Percentiles rank a stretch among this genome's conserved stretches.
Conservation (phyloP, 805 yeast genomes). For the Lipomyces sp. region DNA sequence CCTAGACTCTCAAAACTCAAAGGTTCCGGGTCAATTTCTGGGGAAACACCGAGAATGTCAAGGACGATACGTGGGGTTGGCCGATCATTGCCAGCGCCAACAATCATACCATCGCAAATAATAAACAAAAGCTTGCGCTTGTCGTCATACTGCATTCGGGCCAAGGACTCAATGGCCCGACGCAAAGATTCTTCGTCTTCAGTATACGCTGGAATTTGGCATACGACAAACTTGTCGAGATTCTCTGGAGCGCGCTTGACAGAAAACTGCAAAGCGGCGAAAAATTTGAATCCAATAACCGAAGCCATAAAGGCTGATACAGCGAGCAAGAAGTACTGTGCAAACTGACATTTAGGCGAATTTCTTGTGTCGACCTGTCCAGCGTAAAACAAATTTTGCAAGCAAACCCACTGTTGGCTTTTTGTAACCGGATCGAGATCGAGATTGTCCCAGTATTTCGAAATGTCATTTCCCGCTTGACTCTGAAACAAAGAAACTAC, state of each 20-base stretch:
- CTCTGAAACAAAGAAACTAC: constrained; percentile 46
- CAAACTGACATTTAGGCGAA: constrained; percentile 49
- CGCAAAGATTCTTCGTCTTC: constrained; percentile 62
- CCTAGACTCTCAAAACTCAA: constrained; percentile 62
- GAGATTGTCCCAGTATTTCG: constrained; percentile 41
- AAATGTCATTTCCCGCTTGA: constrained; percentile 47
- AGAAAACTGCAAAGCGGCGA: constrained; percentile 51
- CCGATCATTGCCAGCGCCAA: constrained; percentile 64
- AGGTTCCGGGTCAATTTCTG: constrained; percentile 58
- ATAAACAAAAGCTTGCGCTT: constrained; percentile 62
- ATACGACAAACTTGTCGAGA: constrained; percentile 48
- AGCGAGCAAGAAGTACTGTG: constrained; percentile 51
- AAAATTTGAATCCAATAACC: constrained; percentile 47
- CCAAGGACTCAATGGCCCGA: constrained; percentile 62
- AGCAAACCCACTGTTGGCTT: constrained; percentile 45
- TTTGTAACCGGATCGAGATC: constrained; percentile 38
- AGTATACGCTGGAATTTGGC: constrained; percentile 63
- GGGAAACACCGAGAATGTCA: constrained; percentile 59
- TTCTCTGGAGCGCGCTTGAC: constrained; percentile 47
- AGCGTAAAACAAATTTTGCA: constrained; percentile 49
- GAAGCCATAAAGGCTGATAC: constrained; percentile 48
- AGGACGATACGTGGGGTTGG: constrained; percentile 64
- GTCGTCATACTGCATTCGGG: constrained; percentile 62
- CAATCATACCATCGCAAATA: constrained; percentile 65
- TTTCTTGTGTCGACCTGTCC: constrained; percentile 50